Base-by-base conservation (phyloP, 495 filamentous ascomycete species). In the Neurospora sp. region DNA sequence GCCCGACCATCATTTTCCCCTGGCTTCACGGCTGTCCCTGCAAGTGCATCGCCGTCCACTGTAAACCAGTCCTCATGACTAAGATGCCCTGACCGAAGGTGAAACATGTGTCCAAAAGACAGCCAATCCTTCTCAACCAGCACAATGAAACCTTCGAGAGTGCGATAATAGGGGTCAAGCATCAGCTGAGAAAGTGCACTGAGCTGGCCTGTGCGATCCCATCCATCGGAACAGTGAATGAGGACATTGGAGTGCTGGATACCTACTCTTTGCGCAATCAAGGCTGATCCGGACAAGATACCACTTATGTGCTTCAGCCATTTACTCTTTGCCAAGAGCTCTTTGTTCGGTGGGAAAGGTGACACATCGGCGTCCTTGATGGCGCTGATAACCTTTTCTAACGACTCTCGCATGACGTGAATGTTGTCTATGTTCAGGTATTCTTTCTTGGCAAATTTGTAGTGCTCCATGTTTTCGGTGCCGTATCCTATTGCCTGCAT, bases 371-470 rank as follows among this genome's bases (percentile, higher is more conserved):
- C 92, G 70, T 98, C 94, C 78, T 97, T 97, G 77, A 99, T 83
- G 11, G 95, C 91, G 72, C 96, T 94, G 69, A 98, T 85, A 34
- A 99, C 92, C 72, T 92, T 96, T 62, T 92, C 90, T 71, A 99
- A 82, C 3, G 95, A 98, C 70, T 94, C 92, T 73, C 96, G 87
- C 96, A 99, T 99, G 72, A 98, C 95, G 79, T 99, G 96, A 73
- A 99, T 98, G 76, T 99, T 99, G 79, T 97, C 96, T 78, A 99
- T 99, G 66, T 94, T 94, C n/a, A 99, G 86, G 77, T 96, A 98
- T 0, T 91, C 92, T 79, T 97, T 97, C 48, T 92, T 93, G 38
- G 93, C 93, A 77, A 93, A 94, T 70, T 90, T 92, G 81, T 99
- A 99, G 80, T 98, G 92, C 70, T 97, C 94, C 93, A 98, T 97